A percentile compares a stretch with the other conserved stretches of the same genome.
Evolutionary conservation across 164 flowering plant genomes (phyloP).

Genomic region (Aristolochia californica): DNA sequence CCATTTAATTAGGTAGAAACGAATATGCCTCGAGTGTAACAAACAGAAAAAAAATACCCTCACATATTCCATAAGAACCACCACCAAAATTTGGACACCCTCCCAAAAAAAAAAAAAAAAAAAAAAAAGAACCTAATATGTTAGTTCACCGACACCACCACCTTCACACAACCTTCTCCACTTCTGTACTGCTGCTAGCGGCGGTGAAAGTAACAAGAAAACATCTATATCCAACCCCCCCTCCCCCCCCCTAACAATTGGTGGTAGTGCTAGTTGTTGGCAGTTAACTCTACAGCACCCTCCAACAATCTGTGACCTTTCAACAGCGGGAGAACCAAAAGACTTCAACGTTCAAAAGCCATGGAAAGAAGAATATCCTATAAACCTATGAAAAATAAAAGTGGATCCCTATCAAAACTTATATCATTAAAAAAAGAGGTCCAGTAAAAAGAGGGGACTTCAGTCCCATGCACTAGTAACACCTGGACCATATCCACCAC

Average conservation of each 20-base stretch:
- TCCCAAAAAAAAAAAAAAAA: conserved; percentile 5
- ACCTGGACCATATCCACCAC: conserved; percentile 22
- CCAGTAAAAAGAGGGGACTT: conserved; percentile 1
- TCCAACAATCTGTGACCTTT: conserved; percentile 4
- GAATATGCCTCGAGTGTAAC: conserved; percentile 8
- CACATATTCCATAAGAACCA: conserved; percentile 11
- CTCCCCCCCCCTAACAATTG: not conserved
- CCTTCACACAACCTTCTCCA: conserved; percentile 10
- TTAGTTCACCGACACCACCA: conserved; percentile 15
- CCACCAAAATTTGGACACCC: conserved; percentile 5
- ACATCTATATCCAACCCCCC: conserved; percentile 2
- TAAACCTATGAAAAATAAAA: not conserved
- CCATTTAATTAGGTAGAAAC: conserved; percentile 6
- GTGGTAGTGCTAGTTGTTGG: not conserved
- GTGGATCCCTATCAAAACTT: conserved; percentile 14
- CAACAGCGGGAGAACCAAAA: conserved; percentile 11
- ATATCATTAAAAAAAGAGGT: conserved; percentile 7
- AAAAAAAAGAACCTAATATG: conserved; percentile 9
- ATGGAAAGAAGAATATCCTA: not conserved
- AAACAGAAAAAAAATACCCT: conserved; percentile 8
- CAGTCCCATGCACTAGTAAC: conserved; percentile 61
- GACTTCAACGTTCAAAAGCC: not conserved
- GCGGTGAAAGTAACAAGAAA: conserved; percentile 6
- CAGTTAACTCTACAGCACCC: conserved; percentile 4
- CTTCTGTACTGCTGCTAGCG: not conserved